Percentiles rank a stretch among this genome's conserved stretches.
Conservation (phyloP, 1,139 yeast species). For the Candida tunisiensis region DNA sequence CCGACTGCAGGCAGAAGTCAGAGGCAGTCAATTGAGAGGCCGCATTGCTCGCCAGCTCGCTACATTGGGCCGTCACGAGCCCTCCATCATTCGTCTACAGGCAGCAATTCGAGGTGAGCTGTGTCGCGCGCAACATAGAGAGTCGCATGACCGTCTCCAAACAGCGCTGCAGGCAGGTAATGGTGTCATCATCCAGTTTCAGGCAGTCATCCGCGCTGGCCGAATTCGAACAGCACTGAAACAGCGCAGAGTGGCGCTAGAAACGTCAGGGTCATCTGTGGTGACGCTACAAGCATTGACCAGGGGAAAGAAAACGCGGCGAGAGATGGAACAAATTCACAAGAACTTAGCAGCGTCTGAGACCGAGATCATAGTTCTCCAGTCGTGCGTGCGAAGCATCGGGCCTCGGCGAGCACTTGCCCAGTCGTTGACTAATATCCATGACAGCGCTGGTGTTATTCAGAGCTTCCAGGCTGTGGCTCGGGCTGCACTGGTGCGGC, state of each 20-base stretch:
- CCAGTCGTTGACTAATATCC: neutral
- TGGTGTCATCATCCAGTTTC: too few relatives aligned
- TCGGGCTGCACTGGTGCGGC: conserved; percentile 2
- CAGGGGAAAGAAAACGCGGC: conserved; percentile 4
- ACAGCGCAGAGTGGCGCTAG: conserved; percentile 21
- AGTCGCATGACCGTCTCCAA: too few relatives aligned
- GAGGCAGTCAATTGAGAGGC: too few relatives aligned
- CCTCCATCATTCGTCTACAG: conserved; percentile 1
- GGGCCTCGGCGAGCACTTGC: conserved; percentile 26
- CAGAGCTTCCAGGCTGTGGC: conserved; percentile 1
- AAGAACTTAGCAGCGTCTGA: neutral
- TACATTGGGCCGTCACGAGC: too few relatives aligned
- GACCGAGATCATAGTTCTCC: conserved; percentile 18
- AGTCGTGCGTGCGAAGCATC: conserved; percentile 36
- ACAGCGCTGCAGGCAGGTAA: too few relatives aligned
- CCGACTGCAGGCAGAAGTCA: too few relatives aligned
- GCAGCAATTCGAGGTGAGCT: too few relatives aligned
- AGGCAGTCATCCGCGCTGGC: too few relatives aligned
- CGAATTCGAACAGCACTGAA: too few relatives aligned
- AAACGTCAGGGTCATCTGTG: neutral
- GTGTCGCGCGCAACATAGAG: too few relatives aligned
- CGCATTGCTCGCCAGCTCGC: too few relatives aligned
- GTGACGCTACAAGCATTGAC: conserved; percentile 5
- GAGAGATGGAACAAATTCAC: conserved; percentile 6
- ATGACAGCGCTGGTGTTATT: neutral